Evolutionary conservation across 2,329 filamentous ascomycete genomes (phyloP).

Genomic region (Xylaria sp.): DNA sequence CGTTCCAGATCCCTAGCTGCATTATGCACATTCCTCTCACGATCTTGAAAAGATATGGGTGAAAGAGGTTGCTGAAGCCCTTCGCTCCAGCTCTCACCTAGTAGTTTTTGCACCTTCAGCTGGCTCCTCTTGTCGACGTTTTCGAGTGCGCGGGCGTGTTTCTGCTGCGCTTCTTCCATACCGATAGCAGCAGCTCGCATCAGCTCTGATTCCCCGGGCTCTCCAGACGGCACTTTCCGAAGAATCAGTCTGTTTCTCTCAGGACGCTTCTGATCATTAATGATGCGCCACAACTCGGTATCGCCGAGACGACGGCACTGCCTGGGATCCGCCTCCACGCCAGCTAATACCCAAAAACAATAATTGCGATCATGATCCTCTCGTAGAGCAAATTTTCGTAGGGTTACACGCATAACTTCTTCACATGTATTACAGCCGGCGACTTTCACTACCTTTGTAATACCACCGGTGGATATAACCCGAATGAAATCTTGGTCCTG

Average conservation of each 20-base stretch:
- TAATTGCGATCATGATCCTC: constrained; percentile 95
- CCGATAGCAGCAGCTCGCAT: constrained; percentile 89
- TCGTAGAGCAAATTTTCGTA: constrained; percentile 87
- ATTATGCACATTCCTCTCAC: constrained; percentile 73
- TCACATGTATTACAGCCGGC: constrained; percentile 91
- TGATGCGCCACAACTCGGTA: constrained; percentile 88
- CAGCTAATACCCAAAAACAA: constrained; percentile 94
- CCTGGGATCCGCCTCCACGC: constrained; percentile 81
- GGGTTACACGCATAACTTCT: constrained; percentile 88
- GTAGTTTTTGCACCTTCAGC: constrained; percentile 86
- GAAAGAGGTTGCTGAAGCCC: constrained; percentile 86
- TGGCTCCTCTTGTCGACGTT: constrained; percentile 80
- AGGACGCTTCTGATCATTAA: constrained; percentile 83
- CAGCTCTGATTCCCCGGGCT: constrained; percentile 87
- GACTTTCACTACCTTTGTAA: constrained; percentile 94
- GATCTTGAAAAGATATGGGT: constrained; percentile 76
- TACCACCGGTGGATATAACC: constrained; percentile 90
- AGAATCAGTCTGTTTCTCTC: constrained; percentile 93
- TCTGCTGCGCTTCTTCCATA: constrained; percentile 83
- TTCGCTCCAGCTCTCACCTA: constrained; percentile 87
- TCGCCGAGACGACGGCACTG: constrained; percentile 87
- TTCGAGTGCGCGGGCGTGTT: constrained; percentile 71
- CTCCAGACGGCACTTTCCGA: constrained; percentile 89
- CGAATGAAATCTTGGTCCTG: constrained; percentile 89
- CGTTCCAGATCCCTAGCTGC: constrained; percentile 68